Percentiles rank a stretch among this genome's conserved stretches.
Evolutionary conservation across 2,329 filamentous ascomycete genomes (phyloP).

Genomic region (Penicillium sp.): DNA sequence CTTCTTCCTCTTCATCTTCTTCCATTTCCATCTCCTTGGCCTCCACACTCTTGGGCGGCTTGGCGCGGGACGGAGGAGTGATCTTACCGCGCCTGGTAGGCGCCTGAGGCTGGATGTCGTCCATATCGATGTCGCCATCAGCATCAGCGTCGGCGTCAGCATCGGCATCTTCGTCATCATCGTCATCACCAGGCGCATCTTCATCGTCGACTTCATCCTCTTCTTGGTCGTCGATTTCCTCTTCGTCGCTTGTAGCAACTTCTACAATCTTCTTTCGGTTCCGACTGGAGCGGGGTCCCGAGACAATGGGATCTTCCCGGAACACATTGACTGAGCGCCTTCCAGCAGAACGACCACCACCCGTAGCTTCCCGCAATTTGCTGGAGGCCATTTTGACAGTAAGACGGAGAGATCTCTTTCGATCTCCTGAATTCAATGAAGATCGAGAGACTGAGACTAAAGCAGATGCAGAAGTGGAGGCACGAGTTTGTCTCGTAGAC

Average conservation of each 20-base stretch:
- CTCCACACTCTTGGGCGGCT: slow-evolving; percentile 45
- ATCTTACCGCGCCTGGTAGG: slow-evolving; percentile 40
- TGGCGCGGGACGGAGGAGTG: slow-evolving; percentile 35
- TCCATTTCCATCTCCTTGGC: slow-evolving; percentile 48
- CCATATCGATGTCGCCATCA: slow-evolving; percentile 46
- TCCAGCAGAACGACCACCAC: slow-evolving; percentile 28
- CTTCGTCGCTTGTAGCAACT: slow-evolving; percentile 47
- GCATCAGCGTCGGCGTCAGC: slow-evolving; percentile 30
- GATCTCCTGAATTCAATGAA: slow-evolving; percentile 35
- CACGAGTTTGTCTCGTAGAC: slow-evolving; percentile 36
- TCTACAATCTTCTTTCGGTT: slow-evolving; percentile 47
- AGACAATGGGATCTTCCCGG: slow-evolving; percentile 46
- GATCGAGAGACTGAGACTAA: slow-evolving; percentile 30
- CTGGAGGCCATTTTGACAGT: slow-evolving; percentile 51
- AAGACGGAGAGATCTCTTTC: slow-evolving; percentile 44
- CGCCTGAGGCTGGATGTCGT: slow-evolving; percentile 43
- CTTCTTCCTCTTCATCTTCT: slow-evolving; percentile 33
- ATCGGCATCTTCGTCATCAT: slow-evolving; percentile 36
- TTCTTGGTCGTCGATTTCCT: slow-evolving; percentile 48
- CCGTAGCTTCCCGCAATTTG: slow-evolving; percentile 50
- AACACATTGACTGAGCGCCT: slow-evolving; percentile 45
- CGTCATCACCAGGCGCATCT: slow-evolving; percentile 37
- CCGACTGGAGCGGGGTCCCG: slow-evolving; percentile 47
- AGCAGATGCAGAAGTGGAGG: slow-evolving; percentile 35
- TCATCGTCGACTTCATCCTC: slow-evolving; percentile 42